Percentiles rank a stretch among this genome's conserved stretches.
Conservation (phyloP, 1,284 basidiomycete genomes). For the Fomes fomentarius region DNA sequence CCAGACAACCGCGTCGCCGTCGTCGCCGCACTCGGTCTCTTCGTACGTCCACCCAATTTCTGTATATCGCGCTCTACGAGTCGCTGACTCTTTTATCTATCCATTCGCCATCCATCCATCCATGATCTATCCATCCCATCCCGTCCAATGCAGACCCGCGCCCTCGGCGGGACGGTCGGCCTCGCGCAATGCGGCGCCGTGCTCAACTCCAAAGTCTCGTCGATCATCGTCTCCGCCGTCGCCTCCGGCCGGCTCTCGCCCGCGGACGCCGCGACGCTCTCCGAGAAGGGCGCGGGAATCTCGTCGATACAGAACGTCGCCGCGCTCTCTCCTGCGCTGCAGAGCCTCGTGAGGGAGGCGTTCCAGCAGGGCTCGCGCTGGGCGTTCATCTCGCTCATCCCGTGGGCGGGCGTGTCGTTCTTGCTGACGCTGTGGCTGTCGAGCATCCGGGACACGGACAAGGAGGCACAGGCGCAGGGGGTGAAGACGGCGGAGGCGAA, state of each 20-base stretch:
- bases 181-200: conserved; percentile 54
- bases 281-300: conserved; percentile 27
- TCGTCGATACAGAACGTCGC: conserved; percentile 40
- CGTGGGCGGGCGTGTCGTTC: conserved; percentile 45
- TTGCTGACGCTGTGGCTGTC: conserved; percentile 43
- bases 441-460: conserved; percentile 36
- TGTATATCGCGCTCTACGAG: no score
- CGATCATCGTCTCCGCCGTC: conserved; percentile 35
- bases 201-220: conserved; percentile 45
- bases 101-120: no score
- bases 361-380: conserved; percentile 46
- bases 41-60: conserved; percentile 38
- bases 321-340: conserved; percentile 38
- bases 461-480: conserved; percentile 14
- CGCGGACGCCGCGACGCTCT: conserved; percentile 32
- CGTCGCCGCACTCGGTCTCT: conserved; percentile 45
- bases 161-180: conserved; percentile 53
- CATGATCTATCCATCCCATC: neutral
- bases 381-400: conserved; percentile 49
- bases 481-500: neutral
- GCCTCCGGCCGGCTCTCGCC: conserved; percentile 32
- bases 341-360: conserved; percentile 41
- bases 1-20: conserved; percentile 42
- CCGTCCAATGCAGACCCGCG: conserved; percentile 39
- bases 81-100: no score